A percentile compares a stretch with the other conserved stretches of the same genome.
phyloP scores from a whole-genome alignment of 2,329 filamentous ascomycete genomes.

The Neurospora sp. region DNA sequence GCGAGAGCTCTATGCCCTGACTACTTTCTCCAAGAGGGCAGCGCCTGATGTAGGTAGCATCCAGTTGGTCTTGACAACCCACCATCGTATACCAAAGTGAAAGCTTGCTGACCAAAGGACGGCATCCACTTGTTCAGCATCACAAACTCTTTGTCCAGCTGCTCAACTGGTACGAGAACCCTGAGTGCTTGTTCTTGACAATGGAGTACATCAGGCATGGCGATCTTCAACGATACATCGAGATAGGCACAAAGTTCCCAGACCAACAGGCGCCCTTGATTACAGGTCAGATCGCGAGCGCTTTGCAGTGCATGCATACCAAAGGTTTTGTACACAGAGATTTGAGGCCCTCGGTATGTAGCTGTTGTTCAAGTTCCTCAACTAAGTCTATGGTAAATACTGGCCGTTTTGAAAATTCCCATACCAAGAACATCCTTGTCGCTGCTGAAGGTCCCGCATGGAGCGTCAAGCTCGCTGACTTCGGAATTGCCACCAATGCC shows the following conservation, averaged over 20 bases:
- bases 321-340: constrained; percentile 16
- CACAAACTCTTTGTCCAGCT: constrained; percentile 12
- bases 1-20: neutral
- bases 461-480: constrained; percentile 22
- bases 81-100: no score
- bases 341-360: constrained; percentile 9
- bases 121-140: neutral
- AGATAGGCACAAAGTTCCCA: neutral
- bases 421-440: constrained; percentile 20
- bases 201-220: constrained; percentile 19
- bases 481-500: constrained; percentile 16
- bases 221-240: constrained; percentile 10
- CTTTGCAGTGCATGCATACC: constrained; percentile 13
- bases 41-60: neutral
- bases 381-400: neutral
- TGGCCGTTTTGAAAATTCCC: neutral
- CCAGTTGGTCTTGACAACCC: neutral
- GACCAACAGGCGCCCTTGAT: neutral
- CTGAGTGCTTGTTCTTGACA: constrained; percentile 10
- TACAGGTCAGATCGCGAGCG: neutral
- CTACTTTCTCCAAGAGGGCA: neutral
- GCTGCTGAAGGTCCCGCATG: constrained; percentile 11
- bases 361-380: no score
- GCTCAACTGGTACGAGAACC: constrained; percentile 15
- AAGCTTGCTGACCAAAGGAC: no score